Percentiles rank a stretch among this genome's conserved stretches.
phyloP scores from a whole-genome alignment of 192 early-diverging fungal species.

The Linnemannia elongata region DNA sequence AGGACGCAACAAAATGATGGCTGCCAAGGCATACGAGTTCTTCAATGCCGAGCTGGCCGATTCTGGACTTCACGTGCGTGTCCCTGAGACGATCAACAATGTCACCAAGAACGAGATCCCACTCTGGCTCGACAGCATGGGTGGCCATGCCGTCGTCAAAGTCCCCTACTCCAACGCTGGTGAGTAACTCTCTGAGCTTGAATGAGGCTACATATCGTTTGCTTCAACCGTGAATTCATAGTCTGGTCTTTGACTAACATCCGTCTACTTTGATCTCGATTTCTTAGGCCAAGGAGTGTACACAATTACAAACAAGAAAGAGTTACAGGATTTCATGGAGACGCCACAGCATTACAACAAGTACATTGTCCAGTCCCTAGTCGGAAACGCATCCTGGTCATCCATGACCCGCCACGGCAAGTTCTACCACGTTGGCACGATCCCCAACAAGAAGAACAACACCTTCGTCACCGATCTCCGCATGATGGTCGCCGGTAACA shows the following conservation, averaged over 20 bases:
- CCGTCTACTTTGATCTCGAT: not conserved
- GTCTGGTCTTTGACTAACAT: not conserved
- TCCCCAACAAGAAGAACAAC: slow-evolving; percentile 92
- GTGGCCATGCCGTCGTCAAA: slow-evolving; percentile 87
- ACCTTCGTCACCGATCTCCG: slow-evolving; percentile 87
- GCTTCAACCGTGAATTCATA: not conserved
- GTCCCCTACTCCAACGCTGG: slow-evolving; percentile 91
- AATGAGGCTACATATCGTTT: not conserved
- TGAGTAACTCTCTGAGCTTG: slow-evolving; percentile 14
- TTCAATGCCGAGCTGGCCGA: slow-evolving; percentile 84
- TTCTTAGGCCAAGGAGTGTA: slow-evolving; percentile 85
- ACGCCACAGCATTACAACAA: slow-evolving; percentile 89
- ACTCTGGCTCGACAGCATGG: slow-evolving; percentile 86
- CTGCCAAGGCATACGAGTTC: slow-evolving; percentile 88
- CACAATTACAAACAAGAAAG: slow-evolving; percentile 84
- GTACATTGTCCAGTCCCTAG: slow-evolving; percentile 91
- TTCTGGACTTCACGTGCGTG: slow-evolving; percentile 76
- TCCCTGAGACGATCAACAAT: slow-evolving; percentile 90
- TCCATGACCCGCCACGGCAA: slow-evolving; percentile 79
- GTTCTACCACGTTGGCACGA: slow-evolving; percentile 92
- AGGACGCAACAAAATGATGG: slow-evolving; percentile 94
- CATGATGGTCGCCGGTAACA: slow-evolving; percentile 87
- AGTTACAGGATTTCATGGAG: slow-evolving; percentile 81
- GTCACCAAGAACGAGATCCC: slow-evolving; percentile 86
- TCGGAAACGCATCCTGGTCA: slow-evolving; percentile 90